These are phyloP conservation scores for Fragaria nilgerrensis DNA, from an alignment of 306 rosid genomes.

Conservation along the genomic window DNA sequence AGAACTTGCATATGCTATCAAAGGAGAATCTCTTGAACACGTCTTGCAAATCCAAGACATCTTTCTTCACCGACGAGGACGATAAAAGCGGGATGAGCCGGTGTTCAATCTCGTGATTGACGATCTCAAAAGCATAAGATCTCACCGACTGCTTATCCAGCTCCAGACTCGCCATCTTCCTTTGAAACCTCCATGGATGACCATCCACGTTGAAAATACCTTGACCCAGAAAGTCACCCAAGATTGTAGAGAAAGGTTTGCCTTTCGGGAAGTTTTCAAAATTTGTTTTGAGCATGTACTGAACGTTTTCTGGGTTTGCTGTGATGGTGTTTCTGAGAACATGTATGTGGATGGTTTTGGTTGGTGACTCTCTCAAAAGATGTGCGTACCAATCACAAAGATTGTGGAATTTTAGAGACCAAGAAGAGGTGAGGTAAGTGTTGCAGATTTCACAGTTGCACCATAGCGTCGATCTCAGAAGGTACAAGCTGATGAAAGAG, in stretches of 20 bases:
- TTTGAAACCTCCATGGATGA: slow-evolving; percentile 64
- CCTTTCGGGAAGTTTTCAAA: slow-evolving; percentile 81
- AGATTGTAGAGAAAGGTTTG: slow-evolving; percentile 55
- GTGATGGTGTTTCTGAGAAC: slow-evolving; percentile 63
- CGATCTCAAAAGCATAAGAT: slow-evolving; percentile 59
- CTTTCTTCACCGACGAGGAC: slow-evolving; percentile 18
- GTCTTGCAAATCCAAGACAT: slow-evolving; percentile 64
- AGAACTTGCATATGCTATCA: slow-evolving; percentile 61
- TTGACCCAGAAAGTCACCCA: slow-evolving; percentile 69
- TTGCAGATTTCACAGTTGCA: slow-evolving; percentile 65
- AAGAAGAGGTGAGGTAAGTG: slow-evolving; percentile 50
- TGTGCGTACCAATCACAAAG: slow-evolving; percentile 80
- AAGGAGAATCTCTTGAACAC: slow-evolving; percentile 68
- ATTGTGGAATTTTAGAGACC: slow-evolving; percentile 55
- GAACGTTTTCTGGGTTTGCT: slow-evolving; percentile 70
- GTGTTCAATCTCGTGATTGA: slow-evolving; percentile 47
- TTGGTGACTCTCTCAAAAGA: slow-evolving; percentile 54
- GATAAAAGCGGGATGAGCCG: slow-evolving; percentile 58
- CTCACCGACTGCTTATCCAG: slow-evolving; percentile 46
- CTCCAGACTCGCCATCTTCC: slow-evolving; percentile 58
- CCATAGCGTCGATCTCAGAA: slow-evolving; percentile 20
- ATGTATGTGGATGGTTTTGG: slow-evolving; percentile 71
- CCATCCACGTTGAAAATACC: slow-evolving; percentile 93
- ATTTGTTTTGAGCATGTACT: slow-evolving; percentile 66
- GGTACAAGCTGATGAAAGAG: background rate